Base-by-base conservation (phyloP, 2,329 filamentous ascomycete species). In the Ophioceras dolichostomum region DNA sequence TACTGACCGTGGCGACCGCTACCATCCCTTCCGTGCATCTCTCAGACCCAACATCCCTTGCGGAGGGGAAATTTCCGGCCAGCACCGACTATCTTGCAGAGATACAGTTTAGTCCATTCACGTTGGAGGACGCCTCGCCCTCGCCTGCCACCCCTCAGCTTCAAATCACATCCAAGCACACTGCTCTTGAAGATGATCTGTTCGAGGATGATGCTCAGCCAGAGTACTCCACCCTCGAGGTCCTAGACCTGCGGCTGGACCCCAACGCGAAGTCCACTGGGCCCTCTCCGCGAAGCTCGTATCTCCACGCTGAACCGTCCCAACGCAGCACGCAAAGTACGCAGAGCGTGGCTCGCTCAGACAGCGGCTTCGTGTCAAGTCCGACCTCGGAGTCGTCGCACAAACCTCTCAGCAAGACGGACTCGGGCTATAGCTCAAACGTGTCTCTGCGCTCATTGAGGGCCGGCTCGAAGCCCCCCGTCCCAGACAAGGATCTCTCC, bases 391-490 rank as follows among this genome's bases (percentile, higher is more conserved):
- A 64, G 35, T 53, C 45, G 12, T 59, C 62, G 1, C 56, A 56
- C 13, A 66, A 62, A 38, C 53, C 65, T 5, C 54, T 73, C n/a
- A 63, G 66, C 22, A 75, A 75, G 43, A 65, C 70, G 28, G 73
- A 78, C 47, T 77, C 72, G 19, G 73, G 73, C 13, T 79, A 78
- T 46, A 71, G 71, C 46, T 78, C 73, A 7, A 76, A 68, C 46
- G 57, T 70, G 4, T 78, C 74, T 10, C 51, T 76, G 14, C 63
- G 68, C 28, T 76, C 73, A 1, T 61, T 70, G n/a, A 58, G 52
- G 37, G 38, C 42, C 3, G 42, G 41, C 4, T 48, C 52, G 8
- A 61, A 56, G 41, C 40, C 49, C 10, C 46, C 47, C 3, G 41
- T 48, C 17, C 34, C 41, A 2, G 53, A 57, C 14, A 53, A 49